These are phyloP conservation scores for Flaveria trinervia DNA, from an alignment of 129 eudicot genomes.

Conservation along the genomic window DNA sequence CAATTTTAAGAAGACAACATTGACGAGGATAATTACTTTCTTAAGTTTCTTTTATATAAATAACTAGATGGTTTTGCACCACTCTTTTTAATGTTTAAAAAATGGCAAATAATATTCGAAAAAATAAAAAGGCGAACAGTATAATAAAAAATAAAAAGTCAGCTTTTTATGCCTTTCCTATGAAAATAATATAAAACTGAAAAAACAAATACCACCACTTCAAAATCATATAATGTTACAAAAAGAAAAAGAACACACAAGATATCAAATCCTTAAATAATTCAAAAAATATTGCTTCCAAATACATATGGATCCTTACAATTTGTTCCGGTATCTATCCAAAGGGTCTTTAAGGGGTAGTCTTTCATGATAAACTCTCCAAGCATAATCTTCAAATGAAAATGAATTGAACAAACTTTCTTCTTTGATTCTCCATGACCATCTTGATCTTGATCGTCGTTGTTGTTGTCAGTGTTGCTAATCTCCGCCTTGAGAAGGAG, in stretches of 20 bases:
- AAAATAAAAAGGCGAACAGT: neutral
- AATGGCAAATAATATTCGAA: neutral
- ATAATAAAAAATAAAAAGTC: neutral
- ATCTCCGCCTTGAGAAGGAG: constrained; percentile 28
- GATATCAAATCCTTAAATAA: neutral
- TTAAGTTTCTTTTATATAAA: no score
- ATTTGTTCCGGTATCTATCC: constrained; percentile 37
- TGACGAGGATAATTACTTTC: no score
- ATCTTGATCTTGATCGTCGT: constrained; percentile 4
- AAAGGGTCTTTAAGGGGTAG: constrained; percentile 67
- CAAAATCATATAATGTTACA: neutral
- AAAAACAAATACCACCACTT: neutral
- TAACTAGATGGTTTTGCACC: neutral
- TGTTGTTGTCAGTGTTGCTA: constrained; percentile 11
- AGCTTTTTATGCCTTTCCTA: neutral
- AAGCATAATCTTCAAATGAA: constrained; percentile 83
- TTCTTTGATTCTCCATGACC: constrained; percentile 7
- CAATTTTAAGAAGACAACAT: no score
- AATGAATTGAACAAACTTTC: constrained; percentile 46
- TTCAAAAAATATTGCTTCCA: neutral
- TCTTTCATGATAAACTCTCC: constrained; percentile 82
- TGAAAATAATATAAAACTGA: neutral
- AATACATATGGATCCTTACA: constrained; percentile 14
- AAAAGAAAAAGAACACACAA: neutral
- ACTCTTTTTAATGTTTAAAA: neutral